These are phyloP conservation scores for Ogataea paradorogensis DNA, from an alignment of 805 yeast species.

Conservation along the genomic window DNA sequence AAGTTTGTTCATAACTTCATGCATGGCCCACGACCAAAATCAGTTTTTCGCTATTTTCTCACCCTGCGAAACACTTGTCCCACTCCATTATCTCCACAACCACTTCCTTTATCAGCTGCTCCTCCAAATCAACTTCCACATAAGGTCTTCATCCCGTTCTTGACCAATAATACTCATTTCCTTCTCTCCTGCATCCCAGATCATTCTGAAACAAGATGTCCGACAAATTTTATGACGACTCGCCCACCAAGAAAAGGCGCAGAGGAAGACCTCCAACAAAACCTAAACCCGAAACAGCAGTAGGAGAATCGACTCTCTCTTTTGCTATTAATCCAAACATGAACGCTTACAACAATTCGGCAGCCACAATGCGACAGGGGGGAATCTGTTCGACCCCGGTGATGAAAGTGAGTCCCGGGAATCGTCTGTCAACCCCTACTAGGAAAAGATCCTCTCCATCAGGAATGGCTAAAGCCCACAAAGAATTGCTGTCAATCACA, in stretches of 20 bases:
- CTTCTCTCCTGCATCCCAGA: conserved; percentile 1
- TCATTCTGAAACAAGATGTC: conserved; percentile 16
- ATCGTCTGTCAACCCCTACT: conserved; percentile 17
- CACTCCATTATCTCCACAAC: not conserved
- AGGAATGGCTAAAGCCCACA: conserved; percentile 20
- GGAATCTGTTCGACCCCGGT: conserved; percentile 32
- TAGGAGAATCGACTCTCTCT: conserved; percentile 29
- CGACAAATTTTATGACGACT: conserved; percentile 16
- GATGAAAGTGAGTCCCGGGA: conserved; percentile 32
- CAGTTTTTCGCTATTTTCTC: conserved; percentile 10
- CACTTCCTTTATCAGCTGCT: not conserved
- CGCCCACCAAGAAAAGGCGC: conserved; percentile 25
- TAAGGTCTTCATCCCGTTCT: not conserved
- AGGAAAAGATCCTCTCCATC: not conserved
- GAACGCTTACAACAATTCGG: conserved; percentile 28
- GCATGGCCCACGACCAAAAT: conserved; percentile 7
- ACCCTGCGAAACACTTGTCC: conserved; percentile 1
- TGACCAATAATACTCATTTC: not conserved
- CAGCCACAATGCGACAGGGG: conserved; percentile 28
- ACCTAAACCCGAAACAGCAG: conserved; percentile 17
- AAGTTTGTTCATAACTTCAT: conserved; percentile 3
- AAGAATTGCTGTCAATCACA: conserved; percentile 22
- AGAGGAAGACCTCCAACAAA: conserved; percentile 33
- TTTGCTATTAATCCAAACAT: conserved; percentile 20
- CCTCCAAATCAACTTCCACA: not conserved